Conservation (phyloP, 192 early-diverging fungal genomes). For the Dimargaris cristalligena region DNA sequence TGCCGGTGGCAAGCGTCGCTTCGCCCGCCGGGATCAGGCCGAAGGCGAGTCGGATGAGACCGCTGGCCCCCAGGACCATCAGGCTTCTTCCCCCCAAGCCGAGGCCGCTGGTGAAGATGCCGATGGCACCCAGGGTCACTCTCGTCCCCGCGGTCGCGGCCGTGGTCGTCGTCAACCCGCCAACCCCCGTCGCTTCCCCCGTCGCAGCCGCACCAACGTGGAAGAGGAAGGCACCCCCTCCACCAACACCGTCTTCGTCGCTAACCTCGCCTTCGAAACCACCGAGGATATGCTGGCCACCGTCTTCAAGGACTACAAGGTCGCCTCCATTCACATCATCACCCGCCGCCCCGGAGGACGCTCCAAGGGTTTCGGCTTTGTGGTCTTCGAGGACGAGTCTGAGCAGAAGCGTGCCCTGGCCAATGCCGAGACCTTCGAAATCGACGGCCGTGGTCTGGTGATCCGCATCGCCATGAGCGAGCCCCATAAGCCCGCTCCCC, state of each 20-base stretch:
- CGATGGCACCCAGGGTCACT: neutral
- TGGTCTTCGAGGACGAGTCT: constrained; percentile 55
- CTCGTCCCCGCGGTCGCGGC: constrained; percentile 19
- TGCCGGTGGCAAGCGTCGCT: constrained; percentile 15
- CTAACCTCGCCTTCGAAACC: constrained; percentile 60
- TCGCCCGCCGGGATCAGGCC: constrained; percentile 16
- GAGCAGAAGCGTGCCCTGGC: constrained; percentile 63
- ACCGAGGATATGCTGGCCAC: constrained; percentile 48
- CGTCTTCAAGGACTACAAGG: constrained; percentile 55
- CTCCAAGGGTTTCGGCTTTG: constrained; percentile 91
- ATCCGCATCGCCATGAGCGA: constrained; percentile 44
- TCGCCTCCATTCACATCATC: constrained; percentile 61
- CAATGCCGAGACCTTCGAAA: constrained; percentile 34
- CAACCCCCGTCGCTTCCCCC: constrained; percentile 6
- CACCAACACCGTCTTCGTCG: constrained; percentile 53
- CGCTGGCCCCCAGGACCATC: no score
- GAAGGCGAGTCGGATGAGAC: constrained; percentile 10
- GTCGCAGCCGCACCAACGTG: neutral
- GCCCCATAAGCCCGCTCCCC: constrained; percentile 15
- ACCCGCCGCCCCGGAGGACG: constrained; percentile 39
- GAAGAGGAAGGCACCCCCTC: constrained; percentile 13
- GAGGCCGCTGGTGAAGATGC: neutral
- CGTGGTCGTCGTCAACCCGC: constrained; percentile 24
- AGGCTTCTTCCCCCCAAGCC: neutral
- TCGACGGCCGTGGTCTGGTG: constrained; percentile 50